phyloP scores from a whole-genome alignment of 1,284 basidiomycete species.

The Bondarzewia mesenterica region DNA sequence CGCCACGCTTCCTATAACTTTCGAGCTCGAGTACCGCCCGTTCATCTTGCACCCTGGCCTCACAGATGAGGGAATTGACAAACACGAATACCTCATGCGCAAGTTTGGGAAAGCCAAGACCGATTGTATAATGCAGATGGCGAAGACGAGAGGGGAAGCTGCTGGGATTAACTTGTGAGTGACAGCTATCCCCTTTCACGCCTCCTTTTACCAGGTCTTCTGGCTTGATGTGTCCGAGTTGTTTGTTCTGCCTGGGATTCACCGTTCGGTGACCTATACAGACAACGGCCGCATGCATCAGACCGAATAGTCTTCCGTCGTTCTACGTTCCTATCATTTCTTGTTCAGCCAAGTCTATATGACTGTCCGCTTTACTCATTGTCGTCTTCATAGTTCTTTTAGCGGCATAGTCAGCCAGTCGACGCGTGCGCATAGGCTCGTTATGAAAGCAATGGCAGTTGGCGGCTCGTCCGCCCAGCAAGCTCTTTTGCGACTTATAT shows the following conservation, averaged over 20 bases:
- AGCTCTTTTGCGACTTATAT: constrained; percentile 48
- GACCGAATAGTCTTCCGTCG: no score
- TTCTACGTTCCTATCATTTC: no score
- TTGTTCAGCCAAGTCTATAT: no score
- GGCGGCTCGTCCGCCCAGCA: constrained; percentile 62
- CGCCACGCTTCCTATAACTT: constrained; percentile 51
- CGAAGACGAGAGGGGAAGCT: constrained; percentile 43
- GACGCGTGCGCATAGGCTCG: constrained; percentile 63
- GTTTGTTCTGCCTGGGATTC: background rate
- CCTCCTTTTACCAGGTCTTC: background rate
- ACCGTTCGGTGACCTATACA: background rate
- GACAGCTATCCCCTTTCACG: constrained; percentile 1
- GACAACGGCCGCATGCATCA: background rate
- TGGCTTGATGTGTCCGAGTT: background rate
- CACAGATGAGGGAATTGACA: constrained; percentile 36
- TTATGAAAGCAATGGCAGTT: constrained; percentile 59
- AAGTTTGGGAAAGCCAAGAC: constrained; percentile 56
- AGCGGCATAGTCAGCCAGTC: constrained; percentile 59
- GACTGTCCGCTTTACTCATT: background rate
- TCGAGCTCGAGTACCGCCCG: constrained; percentile 71
- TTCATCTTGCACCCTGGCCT: constrained; percentile 55
- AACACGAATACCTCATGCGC: constrained; percentile 39
- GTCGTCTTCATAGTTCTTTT: constrained; percentile 32
- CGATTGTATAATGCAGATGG: constrained; percentile 35
- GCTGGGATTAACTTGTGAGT: constrained; percentile 64